A percentile compares a stretch with the other conserved stretches of the same genome.
Evolutionary conservation across 805 yeast species (phyloP).

Genomic region (Cyberlindnera sargentensis): DNA sequence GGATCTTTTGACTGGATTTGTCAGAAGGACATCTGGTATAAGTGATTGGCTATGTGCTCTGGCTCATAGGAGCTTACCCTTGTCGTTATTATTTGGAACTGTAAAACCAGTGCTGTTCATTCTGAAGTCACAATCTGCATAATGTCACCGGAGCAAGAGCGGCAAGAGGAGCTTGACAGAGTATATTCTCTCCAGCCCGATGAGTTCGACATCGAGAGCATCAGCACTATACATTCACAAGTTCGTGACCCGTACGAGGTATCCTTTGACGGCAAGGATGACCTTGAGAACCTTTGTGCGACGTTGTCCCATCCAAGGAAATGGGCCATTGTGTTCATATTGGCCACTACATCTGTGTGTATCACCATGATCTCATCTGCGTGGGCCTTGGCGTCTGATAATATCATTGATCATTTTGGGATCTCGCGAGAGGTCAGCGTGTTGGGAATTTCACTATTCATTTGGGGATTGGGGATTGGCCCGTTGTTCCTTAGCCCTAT

Average conservation of each 20-base stretch:
- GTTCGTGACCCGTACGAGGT: conserved; percentile 23
- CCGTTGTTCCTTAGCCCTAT: conserved; percentile 63
- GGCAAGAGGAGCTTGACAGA: too few species aligned
- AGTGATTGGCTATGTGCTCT: not conserved
- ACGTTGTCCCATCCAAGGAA: conserved; percentile 40
- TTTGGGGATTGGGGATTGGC: conserved; percentile 65
- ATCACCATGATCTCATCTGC: conserved; percentile 66
- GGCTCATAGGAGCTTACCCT: not conserved
- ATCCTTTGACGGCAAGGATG: conserved; percentile 17
- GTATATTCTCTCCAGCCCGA: too few species aligned
- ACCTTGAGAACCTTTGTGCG: conserved; percentile 27
- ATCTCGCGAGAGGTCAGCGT: conserved; percentile 50
- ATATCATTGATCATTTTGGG: conserved; percentile 39
- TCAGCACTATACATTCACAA: not conserved
- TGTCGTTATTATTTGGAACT: too few species aligned
- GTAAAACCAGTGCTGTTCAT: too few species aligned
- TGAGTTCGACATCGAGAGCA: not conserved
- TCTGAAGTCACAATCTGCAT: too few species aligned
- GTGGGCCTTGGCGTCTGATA: conserved; percentile 55
- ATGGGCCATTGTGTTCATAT: conserved; percentile 47
- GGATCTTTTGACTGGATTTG: too few species aligned
- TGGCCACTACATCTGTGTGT: conserved; percentile 50
- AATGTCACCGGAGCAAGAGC: too few species aligned
- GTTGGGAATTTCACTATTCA: conserved; percentile 54
- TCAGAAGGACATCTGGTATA: not conserved